Base-by-base conservation (phyloP, 1,284 basidiomycete species). In the Thecaphora thlaspeos region DNA sequence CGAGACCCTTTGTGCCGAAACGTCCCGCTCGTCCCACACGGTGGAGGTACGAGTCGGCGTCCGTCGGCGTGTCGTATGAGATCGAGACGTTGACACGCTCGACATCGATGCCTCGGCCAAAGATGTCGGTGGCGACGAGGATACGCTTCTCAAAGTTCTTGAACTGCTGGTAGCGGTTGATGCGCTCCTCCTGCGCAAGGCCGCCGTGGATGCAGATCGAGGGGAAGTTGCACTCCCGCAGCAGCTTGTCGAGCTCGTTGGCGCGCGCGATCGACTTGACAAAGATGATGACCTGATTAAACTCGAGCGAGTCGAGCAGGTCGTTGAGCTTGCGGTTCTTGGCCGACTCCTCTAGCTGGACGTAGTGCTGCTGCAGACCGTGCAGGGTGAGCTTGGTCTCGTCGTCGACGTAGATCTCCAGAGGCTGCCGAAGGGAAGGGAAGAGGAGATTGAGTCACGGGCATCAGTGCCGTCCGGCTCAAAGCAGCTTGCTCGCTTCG, bases 221-320 rank as follows among this genome's bases (percentile, higher is more conserved):
- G 1, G 95, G 95, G 84, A 99, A 98, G 81, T 95, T 96, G 83
- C 94, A 98, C 48, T 93, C 92, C 40, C 93, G 89, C 41, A 99
- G 82, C 15, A 99, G 83, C 79, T 93, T 91, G 82, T 99, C 94
- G 63, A 99, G 82, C 80, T 97, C 91, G 55, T 93, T 93, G 2
- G 95, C 95, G 61, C 95, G 88, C 30, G 89, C 88, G 46, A 97
- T 92, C 10, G 93, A 96, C 81, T 97, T 98, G 69, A 98, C 95
- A 71, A 99, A 99, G 74, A 98, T 99, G 68, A 96, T 94, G 70
- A 99, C 95, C 80, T 99, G 95, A 80, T 99, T 99, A 83, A 98
- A 99, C 81, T 99, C 95, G 55, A 99, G 83, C 21, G 88, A 89
- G 79, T 99, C 95, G 54, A 99, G 84, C 42, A 98, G 81, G 69